A percentile compares a stretch with the other conserved stretches of the same genome.
Evolutionary conservation across 1,284 basidiomycete genomes (phyloP).

Genomic region (Sanguinoderma infundibulare): DNA sequence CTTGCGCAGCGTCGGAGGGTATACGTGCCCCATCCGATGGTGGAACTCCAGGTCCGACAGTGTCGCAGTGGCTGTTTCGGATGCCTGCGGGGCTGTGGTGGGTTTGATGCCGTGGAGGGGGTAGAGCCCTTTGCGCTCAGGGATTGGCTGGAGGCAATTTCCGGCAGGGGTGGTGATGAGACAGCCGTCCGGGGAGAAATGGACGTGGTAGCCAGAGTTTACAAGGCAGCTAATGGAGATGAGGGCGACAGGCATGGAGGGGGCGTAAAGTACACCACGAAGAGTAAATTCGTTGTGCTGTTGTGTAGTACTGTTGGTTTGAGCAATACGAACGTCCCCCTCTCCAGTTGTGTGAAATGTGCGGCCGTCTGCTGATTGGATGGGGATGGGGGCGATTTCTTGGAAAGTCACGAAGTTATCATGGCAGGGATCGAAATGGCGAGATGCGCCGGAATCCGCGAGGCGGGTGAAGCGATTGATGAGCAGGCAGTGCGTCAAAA

Average conservation of each 20-base stretch:
- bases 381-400: too few relatives aligned
- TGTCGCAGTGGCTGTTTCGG: constrained; percentile 3
- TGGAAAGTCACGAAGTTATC: too few relatives aligned
- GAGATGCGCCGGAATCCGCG: constrained; percentile 10
- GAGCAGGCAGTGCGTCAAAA: neutral
- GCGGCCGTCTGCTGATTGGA: constrained; percentile 8
- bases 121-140: neutral
- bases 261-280: constrained; percentile 36
- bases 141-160: neutral
- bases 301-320: too few relatives aligned
- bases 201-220: constrained; percentile 23
- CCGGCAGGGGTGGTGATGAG: neutral
- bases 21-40: constrained; percentile 38
- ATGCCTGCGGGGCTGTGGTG: neutral
- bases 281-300: neutral
- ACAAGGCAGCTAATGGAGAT: too few relatives aligned
- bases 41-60: too few relatives aligned
- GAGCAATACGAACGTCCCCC: neutral
- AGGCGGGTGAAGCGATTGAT: constrained; percentile 5
- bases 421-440: too few relatives aligned
- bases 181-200: constrained; percentile 14
- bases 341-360: neutral
- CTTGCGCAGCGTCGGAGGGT: constrained; percentile 26
- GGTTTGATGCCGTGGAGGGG: constrained; percentile 2
- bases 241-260: constrained; percentile 37